phyloP scores from a whole-genome alignment of 108 stramenopile species.

The Bacterosira constricta region DNA sequence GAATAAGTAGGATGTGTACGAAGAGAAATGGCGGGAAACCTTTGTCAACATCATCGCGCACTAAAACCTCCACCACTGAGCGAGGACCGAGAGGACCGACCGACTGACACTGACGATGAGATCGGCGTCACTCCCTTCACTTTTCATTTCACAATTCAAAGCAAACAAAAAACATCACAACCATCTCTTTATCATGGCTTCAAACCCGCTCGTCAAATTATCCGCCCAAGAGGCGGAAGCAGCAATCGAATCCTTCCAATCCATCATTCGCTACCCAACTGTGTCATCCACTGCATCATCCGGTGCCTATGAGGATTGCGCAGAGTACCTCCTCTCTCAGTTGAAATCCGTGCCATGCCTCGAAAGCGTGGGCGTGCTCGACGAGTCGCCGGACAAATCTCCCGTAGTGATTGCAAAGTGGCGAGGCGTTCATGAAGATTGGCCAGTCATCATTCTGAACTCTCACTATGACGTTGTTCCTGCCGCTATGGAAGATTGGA shows the following conservation, averaged over 20 bases:
- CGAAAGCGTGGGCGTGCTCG: slow-evolving; percentile 26
- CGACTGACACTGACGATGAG: too few relatives aligned
- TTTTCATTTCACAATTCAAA: too few relatives aligned
- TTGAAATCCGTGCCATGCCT: slow-evolving; percentile 37
- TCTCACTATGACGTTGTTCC: slow-evolving; percentile 98
- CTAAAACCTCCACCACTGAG: too few relatives aligned
- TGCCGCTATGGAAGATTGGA: slow-evolving; percentile 70
- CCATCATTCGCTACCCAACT: slow-evolving; percentile 74
- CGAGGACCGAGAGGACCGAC: too few relatives aligned
- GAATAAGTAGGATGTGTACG: too few relatives aligned
- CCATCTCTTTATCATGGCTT: too few relatives aligned
- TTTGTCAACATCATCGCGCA: too few relatives aligned
- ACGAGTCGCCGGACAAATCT: slow-evolving; percentile 69
- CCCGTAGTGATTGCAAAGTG: slow-evolving; percentile 91
- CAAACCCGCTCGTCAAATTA: slow-evolving; percentile 2
- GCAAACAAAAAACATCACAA: too few relatives aligned
- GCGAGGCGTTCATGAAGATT: slow-evolving; percentile 71
- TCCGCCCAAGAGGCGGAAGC: slow-evolving; percentile 45
- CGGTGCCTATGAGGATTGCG: slow-evolving; percentile 84
- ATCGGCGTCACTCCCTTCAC: background rate
- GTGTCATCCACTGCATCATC: slow-evolving; percentile 71
- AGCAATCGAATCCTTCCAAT: slow-evolving; percentile 62
- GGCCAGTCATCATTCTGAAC: slow-evolving; percentile 91
- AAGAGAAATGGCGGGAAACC: too few relatives aligned
- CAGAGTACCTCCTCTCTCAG: slow-evolving; percentile 61